A percentile compares a stretch with the other conserved stretches of the same genome.
Evolutionary conservation across 805 yeast species (phyloP).

Genomic region (Saturnispora serradocipensis): DNA sequence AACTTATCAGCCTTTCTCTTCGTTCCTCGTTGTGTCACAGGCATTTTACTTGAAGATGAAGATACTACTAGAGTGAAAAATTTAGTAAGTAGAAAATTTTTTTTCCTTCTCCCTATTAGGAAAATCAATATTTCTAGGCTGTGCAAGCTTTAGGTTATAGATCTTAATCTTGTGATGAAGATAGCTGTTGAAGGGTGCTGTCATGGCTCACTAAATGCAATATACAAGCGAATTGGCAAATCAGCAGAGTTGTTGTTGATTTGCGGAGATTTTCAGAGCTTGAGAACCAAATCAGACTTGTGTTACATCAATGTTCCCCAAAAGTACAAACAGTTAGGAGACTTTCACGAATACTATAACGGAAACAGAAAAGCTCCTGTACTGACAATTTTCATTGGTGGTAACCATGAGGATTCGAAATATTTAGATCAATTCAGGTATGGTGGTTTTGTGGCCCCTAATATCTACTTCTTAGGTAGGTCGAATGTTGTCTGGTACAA

Average conservation of each 20-base stretch:
- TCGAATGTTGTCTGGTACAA: slow-evolving; percentile 64
- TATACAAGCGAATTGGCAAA: slow-evolving; percentile 33
- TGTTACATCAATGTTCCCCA: slow-evolving; percentile 66
- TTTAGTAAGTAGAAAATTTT: slow-evolving; percentile 1
- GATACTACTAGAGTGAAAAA: slow-evolving; percentile 3
- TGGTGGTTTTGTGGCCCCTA: slow-evolving; percentile 93
- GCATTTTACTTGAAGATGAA: slow-evolving; percentile 9
- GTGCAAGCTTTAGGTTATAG: background rate
- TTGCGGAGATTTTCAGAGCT: slow-evolving; percentile 88
- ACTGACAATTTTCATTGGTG: slow-evolving; percentile 79
- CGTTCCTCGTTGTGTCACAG: slow-evolving; percentile 14
- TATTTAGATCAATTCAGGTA: slow-evolving; percentile 60
- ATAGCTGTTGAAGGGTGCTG: slow-evolving; percentile 85
- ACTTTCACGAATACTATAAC: slow-evolving; percentile 63
- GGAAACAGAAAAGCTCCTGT: slow-evolving; percentile 61
- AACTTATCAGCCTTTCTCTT: slow-evolving; percentile 16
- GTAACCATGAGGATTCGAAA: slow-evolving; percentile 88
- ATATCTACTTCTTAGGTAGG: slow-evolving; percentile 77
- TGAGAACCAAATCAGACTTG: slow-evolving; percentile 56
- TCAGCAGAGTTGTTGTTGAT: slow-evolving; percentile 57
- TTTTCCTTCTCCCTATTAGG: background rate
- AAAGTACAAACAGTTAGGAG: slow-evolving; percentile 69
- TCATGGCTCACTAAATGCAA: slow-evolving; percentile 65
- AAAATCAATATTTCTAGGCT: background rate
- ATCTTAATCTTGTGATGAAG: slow-evolving; percentile 10